Evolutionary conservation across 75 land plant genomes (phyloP).

Genomic region (Isoetes taiwanensis): DNA sequence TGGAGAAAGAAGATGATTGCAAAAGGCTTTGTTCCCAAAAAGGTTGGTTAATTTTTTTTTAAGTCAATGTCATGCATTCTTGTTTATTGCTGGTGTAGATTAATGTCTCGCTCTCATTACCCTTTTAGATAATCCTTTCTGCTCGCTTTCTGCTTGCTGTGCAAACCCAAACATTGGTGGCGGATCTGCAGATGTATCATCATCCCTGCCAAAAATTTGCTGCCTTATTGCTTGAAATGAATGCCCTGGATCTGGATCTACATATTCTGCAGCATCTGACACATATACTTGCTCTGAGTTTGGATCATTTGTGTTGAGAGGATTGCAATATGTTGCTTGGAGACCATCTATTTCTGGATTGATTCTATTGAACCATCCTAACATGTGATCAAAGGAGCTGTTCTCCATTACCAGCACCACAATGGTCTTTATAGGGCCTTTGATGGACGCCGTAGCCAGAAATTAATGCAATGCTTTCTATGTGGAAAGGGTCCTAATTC

Average conservation of each 20-base stretch:
- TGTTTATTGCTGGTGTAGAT: too few relatives aligned
- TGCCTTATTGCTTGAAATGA: conserved; percentile 35
- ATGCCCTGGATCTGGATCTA: conserved; percentile 57
- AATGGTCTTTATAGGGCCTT: conserved; percentile 36
- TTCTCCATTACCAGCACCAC: conserved; percentile 54
- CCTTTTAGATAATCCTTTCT: conserved; percentile 29
- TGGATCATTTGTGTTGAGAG: conserved; percentile 18
- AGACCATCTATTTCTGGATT: conserved; percentile 43
- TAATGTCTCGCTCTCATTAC: conserved; percentile 94
- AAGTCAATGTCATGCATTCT: too few relatives aligned
- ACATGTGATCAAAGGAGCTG: conserved; percentile 57
- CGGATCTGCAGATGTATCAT: conserved; percentile 16
- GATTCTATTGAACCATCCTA: conserved; percentile 38
- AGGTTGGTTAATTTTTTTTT: too few relatives aligned
- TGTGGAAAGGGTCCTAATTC: too few relatives aligned
- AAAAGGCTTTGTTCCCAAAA: too few relatives aligned
- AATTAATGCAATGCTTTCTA: too few relatives aligned
- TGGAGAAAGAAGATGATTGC: too few relatives aligned
- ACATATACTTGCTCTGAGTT: conserved; percentile 18
- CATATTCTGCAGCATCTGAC: conserved; percentile 29
- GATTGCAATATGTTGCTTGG: conserved; percentile 34
- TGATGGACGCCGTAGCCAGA: too few relatives aligned
- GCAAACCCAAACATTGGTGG: conserved; percentile 83
- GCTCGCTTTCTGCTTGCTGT: conserved; percentile 42
- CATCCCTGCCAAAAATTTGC: conserved; percentile 41